Evolutionary conservation across 139 green algal genomes (phyloP), one percentile per base, ranked within the genome.

Genomic region (Picochlorum sp.): DNA sequence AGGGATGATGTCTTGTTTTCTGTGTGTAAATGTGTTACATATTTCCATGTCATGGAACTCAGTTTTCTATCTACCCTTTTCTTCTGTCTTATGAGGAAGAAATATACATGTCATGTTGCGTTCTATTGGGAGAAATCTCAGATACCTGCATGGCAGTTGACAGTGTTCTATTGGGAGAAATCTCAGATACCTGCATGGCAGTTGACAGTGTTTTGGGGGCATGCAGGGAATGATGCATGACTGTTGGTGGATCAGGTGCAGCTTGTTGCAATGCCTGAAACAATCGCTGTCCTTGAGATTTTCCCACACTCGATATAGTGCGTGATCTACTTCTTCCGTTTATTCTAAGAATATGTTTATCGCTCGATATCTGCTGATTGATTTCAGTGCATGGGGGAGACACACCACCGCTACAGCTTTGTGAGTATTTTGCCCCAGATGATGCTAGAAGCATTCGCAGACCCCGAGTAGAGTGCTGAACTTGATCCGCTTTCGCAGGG

Each of bases 1-100:
- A 84, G 6, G 86, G 87, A 21, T 96, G 44, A 67, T 57, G n/a
- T 62, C 4, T 32, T 26, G 2, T 54, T 54, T 13, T 26, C 7
- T 41, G 34, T 41, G 34, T 41, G 34, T 41, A 41, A 41, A 41
- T 13, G 7, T 11, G 8, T 41, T 41, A 41, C 34, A 41, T 41
- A 13, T 41, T 41, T 41, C 34, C 34, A 41, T 41, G 0, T 41
- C 34, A 41, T 41, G 34, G 34, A 41, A 41, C 34, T 41, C 28
- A 30, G 1, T 30, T 30, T 6, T 30, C 28, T 30, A 30, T 30
- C 34, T 41, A 41, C 8, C 34, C 34, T 41, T 41, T 14, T 41
- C 34, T 21, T 54, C 16, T 54, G n/a, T 24, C 7, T 21, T 9
- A 9, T 9, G 2, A 24, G 23, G n/a, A 20, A 54, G 16, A 54